A percentile compares a stretch with the other conserved stretches of the same genome.
These are phyloP conservation scores for Floccularia luteovirens DNA, from an alignment of 768 basidiomycete genomes.

Conservation along the genomic window DNA sequence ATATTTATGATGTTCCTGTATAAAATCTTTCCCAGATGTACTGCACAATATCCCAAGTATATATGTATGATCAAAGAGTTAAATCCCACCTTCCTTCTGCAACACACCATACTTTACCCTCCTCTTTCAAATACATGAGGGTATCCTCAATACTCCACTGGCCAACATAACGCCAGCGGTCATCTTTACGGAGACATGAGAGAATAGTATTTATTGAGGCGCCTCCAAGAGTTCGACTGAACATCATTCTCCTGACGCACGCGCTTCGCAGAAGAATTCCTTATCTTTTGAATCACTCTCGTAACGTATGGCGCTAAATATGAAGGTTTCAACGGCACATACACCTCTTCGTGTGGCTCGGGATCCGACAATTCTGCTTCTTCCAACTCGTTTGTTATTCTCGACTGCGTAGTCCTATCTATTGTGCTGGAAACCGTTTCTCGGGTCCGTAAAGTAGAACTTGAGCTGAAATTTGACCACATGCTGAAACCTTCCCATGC, in stretches of 20 bases:
- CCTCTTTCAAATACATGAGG: slow-evolving; percentile 34
- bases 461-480: slow-evolving; percentile 33
- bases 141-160: slow-evolving; percentile 60
- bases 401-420: slow-evolving; percentile 5
- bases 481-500: slow-evolving; percentile 22
- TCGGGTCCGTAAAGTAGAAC: slow-evolving; percentile 16
- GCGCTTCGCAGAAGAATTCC: slow-evolving; percentile 9
- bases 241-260: not conserved
- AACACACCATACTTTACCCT: slow-evolving; percentile 27
- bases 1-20: no score
- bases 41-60: no score
- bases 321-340: slow-evolving; percentile 48
- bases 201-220: slow-evolving; percentile 39
- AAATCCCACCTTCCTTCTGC: slow-evolving; percentile 33
- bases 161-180: slow-evolving; percentile 58
- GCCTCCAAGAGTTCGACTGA: slow-evolving; percentile 9
- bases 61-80: slow-evolving; percentile 19
- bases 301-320: slow-evolving; percentile 43
- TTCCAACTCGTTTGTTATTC: slow-evolving; percentile 25
- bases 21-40: no score
- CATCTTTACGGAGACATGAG: slow-evolving; percentile 42
- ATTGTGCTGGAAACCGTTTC: slow-evolving; percentile 21
- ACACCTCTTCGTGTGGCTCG: slow-evolving; percentile 52
- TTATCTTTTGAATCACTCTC: slow-evolving; percentile 27
- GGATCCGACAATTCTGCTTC: slow-evolving; percentile 56